Percentiles rank a stretch among this genome's conserved stretches.
phyloP scores from a whole-genome alignment of 257 asterid genomes.

The Leonotis leonurus region DNA sequence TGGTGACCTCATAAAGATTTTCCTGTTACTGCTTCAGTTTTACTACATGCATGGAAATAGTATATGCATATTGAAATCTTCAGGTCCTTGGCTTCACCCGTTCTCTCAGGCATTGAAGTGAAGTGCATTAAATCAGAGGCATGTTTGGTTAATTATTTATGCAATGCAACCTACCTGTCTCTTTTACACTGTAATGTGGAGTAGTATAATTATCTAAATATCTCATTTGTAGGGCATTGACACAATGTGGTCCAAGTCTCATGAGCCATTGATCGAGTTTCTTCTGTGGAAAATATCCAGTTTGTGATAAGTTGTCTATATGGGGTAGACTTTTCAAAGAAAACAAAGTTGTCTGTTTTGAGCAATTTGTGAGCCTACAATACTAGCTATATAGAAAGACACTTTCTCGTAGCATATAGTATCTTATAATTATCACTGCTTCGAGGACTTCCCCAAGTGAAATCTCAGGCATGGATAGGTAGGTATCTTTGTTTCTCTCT shows the following conservation, averaged over 20 bases:
- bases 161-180: not conserved
- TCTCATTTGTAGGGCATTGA: not conserved
- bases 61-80: not conserved
- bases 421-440: no score
- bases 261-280: not conserved
- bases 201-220: not conserved
- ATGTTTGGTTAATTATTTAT: not conserved
- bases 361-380: not conserved
- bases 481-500: not conserved
- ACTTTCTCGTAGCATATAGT: not conserved
- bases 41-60: not conserved
- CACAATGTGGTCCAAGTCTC: not conserved
- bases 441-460: not conserved
- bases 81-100: not conserved
- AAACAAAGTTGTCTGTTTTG: not conserved
- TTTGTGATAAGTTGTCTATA: not conserved
- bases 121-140: not conserved
- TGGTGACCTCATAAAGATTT: no score
- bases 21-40: not conserved
- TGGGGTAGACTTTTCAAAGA: not conserved
- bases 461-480: not conserved
- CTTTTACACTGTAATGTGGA: not conserved
- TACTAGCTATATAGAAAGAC: not conserved
- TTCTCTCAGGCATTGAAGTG: conserved; percentile 4
- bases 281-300: not conserved